Evolutionary conservation across 192 early-diverging fungal genomes (phyloP).

Genomic region (Coemansia sp.): DNA sequence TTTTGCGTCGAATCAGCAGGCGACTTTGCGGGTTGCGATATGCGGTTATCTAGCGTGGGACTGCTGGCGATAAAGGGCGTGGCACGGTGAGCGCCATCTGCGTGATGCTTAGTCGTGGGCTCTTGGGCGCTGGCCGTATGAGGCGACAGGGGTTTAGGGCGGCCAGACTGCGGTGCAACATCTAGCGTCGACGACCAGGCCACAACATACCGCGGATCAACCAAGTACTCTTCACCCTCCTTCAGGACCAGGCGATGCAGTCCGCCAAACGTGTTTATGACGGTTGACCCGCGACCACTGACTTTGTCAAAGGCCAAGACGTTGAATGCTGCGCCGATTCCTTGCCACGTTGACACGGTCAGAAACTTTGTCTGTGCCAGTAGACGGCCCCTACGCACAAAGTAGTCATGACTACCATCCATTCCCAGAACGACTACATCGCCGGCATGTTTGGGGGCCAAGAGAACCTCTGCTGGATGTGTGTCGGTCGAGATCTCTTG

Average conservation of each 20-base stretch:
- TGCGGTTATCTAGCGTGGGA: slow-evolving; percentile 31
- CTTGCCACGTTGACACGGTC: slow-evolving; percentile 38
- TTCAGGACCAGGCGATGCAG: slow-evolving; percentile 69
- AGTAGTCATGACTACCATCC: slow-evolving; percentile 61
- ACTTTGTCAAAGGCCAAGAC: slow-evolving; percentile 66
- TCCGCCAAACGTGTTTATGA: slow-evolving; percentile 68
- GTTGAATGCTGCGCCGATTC: slow-evolving; percentile 49
- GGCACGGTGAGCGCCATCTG: neutral
- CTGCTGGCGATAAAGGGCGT: slow-evolving; percentile 33
- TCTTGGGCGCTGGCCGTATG: neutral
- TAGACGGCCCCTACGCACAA: slow-evolving; percentile 66
- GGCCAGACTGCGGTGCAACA: slow-evolving; percentile 31
- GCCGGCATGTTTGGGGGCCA: slow-evolving; percentile 66
- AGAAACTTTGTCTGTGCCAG: slow-evolving; percentile 60
- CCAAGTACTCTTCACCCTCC: slow-evolving; percentile 73
- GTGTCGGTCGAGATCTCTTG: slow-evolving; percentile 59
- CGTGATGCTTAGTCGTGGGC: neutral
- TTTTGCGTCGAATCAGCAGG: slow-evolving; percentile 38
- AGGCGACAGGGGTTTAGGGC: slow-evolving; percentile 18
- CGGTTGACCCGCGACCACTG: slow-evolving; percentile 69
- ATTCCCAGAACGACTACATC: slow-evolving; percentile 68
- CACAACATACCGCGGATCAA: slow-evolving; percentile 66
- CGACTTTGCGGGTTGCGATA: slow-evolving; percentile 29
- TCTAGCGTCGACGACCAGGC: slow-evolving; percentile 42
- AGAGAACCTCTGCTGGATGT: slow-evolving; percentile 65